Percentiles rank a stretch among this genome's conserved stretches.
These are phyloP conservation scores for Kluyveromyces marxianus DNA, from an alignment of 1,139 yeast genomes.

Conservation along the genomic window DNA sequence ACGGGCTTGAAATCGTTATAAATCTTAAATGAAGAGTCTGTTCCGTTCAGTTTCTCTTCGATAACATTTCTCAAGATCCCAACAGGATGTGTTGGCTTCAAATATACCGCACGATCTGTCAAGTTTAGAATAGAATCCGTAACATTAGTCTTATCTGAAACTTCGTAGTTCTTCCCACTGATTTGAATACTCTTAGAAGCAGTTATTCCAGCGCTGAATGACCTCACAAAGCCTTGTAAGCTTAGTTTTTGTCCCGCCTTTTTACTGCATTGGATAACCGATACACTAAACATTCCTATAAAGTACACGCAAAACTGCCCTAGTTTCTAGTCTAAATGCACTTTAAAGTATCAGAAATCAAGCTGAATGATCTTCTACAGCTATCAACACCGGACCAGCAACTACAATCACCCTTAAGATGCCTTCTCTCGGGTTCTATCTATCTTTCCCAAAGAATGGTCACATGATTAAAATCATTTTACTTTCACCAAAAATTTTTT, in stretches of 20 bases:
- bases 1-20: constrained; percentile 78
- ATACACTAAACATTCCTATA: neutral
- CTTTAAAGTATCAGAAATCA: no score
- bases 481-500: neutral
- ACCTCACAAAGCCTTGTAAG: constrained; percentile 5
- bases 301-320: no score
- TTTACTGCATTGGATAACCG: neutral
- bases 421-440: no score
- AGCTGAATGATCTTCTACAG: no score
- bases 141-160: constrained; percentile 76
- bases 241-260: no score
- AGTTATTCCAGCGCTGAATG: neutral
- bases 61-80: constrained; percentile 75
- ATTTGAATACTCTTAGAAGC: constrained; percentile 33
- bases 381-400: no score
- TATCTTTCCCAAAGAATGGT: neutral
- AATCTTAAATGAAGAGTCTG: constrained; percentile 58
- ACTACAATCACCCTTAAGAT: no score
- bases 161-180: constrained; percentile 45
- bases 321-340: no score
- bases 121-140: constrained; percentile 66
- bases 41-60: constrained; percentile 54
- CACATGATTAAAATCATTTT: neutral
- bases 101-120: constrained; percentile 68
- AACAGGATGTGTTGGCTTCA: constrained; percentile 73